Evolutionary conservation across 805 yeast genomes (phyloP), one percentile per base, ranked within the genome.

Genomic region (Lachancea waltii): DNA sequence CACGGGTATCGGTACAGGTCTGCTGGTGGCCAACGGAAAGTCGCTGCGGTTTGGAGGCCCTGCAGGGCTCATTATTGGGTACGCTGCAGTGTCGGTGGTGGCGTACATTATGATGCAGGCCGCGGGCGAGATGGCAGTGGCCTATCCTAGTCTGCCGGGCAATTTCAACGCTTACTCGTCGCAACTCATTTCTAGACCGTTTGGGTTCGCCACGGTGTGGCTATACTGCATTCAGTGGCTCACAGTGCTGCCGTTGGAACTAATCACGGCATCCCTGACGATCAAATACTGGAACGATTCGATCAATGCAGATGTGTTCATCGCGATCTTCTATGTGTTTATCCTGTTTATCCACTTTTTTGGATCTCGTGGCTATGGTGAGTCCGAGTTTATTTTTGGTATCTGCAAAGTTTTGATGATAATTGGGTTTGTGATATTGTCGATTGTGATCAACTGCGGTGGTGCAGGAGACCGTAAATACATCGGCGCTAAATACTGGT

Each of bases 1-100:
- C 44, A 83, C 84, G 48, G 71, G 79, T 43, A 77, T 80, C 44
- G 85, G 86, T 58, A 77, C 85, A 17, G 92, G 90, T 55, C 64
- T 82, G 38, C 75, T 83, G 47, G 80, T 83, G 34, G 84, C 85
- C 53, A 70, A 82, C 20, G 86, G 85, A 45, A 63, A 65, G 10
- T 74, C 81, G 4, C 62, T 80, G 45, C 50, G 68, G 33, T 70
- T 75, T 26, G 82, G 82, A 46, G 86, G 86, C 27, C 85, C 86
- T 13, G 85, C 79, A 3, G 72, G 77, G 35, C 51, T 77, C 16
- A 51, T 76, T 42, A 68, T 76, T 25, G 79, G 79, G 45, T 71
- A 78, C 67, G 50, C 59, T 34, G 54, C 75, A 17, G 68, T 74
- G 11, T 79, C 81, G 38, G 51, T 73, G 7, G 67, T 79, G 65